Percentiles rank a stretch among this genome's conserved stretches.
Conservation (phyloP, 805 yeast genomes). For the Wickerhamiella bombiphila region DNA sequence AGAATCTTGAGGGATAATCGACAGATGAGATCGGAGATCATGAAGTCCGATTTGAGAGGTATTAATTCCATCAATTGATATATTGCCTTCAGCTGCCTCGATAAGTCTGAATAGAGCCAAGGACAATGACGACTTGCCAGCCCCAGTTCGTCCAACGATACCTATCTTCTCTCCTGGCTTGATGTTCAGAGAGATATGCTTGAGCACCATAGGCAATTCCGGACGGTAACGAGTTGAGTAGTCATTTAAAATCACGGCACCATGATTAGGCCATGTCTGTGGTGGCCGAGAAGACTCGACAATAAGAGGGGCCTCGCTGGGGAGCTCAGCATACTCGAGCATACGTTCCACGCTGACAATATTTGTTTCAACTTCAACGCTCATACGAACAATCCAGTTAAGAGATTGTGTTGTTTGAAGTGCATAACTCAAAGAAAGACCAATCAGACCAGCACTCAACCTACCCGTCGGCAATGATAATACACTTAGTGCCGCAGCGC, state of each 20-base stretch:
- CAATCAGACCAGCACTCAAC: constrained; percentile 81
- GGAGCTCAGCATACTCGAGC: constrained; percentile 66
- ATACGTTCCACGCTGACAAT: constrained; percentile 94
- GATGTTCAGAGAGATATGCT: constrained; percentile 47
- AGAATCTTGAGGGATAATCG: constrained; percentile 89
- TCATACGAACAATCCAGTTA: constrained; percentile 97
- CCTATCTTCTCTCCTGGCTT: constrained; percentile 76
- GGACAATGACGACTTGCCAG: constrained; percentile 81
- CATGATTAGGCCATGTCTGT: constrained; percentile 55
- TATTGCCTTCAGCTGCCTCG: constrained; percentile 58
- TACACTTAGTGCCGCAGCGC: constrained; percentile 73
- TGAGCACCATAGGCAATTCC: constrained; percentile 66
- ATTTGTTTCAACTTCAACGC: constrained; percentile 94
- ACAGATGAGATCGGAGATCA: constrained; percentile 61
- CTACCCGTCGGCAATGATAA: constrained; percentile 50
- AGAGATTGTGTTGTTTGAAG: constrained; percentile 83
- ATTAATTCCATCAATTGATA: constrained; percentile 55
- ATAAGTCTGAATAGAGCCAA: constrained; percentile 74
- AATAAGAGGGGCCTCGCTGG: constrained; percentile 71
- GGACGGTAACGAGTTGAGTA: constrained; percentile 78
- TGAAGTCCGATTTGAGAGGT: constrained; percentile 55
- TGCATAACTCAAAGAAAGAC: constrained; percentile 86
- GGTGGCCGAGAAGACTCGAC: constrained; percentile 56
- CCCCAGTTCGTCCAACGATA: constrained; percentile 94
- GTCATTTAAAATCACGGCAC: constrained; percentile 49